A percentile compares a stretch with the other conserved stretches of the same genome.
Evolutionary conservation across 2,329 filamentous ascomycete genomes (phyloP).

Genomic region (Emericellopsis cladophorae): DNA sequence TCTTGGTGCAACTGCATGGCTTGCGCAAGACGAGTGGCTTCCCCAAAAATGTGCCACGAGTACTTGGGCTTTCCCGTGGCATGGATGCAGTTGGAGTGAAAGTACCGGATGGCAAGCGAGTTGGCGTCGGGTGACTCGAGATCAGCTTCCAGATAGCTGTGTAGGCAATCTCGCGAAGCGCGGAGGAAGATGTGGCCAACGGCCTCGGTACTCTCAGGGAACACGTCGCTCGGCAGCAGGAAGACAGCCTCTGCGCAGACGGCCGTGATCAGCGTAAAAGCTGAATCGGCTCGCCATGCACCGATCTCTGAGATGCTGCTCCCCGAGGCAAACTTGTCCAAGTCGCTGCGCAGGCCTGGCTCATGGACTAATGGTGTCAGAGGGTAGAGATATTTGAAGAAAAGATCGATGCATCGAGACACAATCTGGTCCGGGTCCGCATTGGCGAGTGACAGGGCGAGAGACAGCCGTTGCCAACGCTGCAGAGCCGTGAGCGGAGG

Average conservation of each 20-base stretch:
- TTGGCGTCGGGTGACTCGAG: constrained; percentile 26
- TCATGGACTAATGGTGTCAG: constrained; percentile 28
- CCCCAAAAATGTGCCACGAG: constrained; percentile 31
- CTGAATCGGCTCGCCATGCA: constrained; percentile 18
- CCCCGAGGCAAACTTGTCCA: constrained; percentile 16
- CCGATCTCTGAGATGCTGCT: neutral
- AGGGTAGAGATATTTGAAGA: constrained; percentile 28
- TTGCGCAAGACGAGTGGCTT: constrained; percentile 26
- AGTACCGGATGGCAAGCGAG: constrained; percentile 28
- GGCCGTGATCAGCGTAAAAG: constrained; percentile 28
- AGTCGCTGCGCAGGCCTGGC: constrained; percentile 20
- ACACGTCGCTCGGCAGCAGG: constrained; percentile 23
- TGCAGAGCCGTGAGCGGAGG: constrained; percentile 8
- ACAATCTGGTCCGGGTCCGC: constrained; percentile 12
- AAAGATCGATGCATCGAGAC: constrained; percentile 22
- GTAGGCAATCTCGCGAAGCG: constrained; percentile 23
- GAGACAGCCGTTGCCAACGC: constrained; percentile 15
- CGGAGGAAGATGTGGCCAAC: constrained; percentile 24
- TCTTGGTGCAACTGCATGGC: constrained; percentile 29
- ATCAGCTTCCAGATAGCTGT: constrained; percentile 25
- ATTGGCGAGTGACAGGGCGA: constrained; percentile 10
- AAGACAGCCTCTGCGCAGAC: constrained; percentile 28
- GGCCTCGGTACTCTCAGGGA: constrained; percentile 19
- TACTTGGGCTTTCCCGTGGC: constrained; percentile 26
- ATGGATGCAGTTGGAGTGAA: constrained; percentile 31